Percentiles rank a stretch among this genome's conserved stretches.
Conservation (phyloP, 371 early-diverging fungal species). For the Rhizopus delemar region DNA sequence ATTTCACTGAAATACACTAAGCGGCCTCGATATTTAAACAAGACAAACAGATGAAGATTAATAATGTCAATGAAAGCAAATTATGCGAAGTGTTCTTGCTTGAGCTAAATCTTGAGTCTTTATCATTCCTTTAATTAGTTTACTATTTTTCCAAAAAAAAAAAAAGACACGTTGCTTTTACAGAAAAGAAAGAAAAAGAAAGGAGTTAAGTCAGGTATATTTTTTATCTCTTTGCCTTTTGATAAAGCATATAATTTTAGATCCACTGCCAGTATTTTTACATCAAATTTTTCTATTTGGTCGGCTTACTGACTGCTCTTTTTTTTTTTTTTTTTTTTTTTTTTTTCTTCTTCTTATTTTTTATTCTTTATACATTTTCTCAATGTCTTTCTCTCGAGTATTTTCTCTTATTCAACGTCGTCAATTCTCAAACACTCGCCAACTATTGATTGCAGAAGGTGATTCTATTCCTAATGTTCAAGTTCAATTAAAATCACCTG, state of each 20-base stretch:
- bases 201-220: too few relatives aligned
- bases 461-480: constrained; percentile 38
- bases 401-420: constrained; percentile 23
- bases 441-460: constrained; percentile 33
- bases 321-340: not conserved
- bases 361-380: not conserved
- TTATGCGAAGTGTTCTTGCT: not conserved
- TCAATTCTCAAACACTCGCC: constrained; percentile 21
- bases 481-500: constrained; percentile 49
- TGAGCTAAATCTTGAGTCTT: too few relatives aligned
- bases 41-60: too few relatives aligned
- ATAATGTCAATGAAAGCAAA: not conserved
- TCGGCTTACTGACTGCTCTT: not conserved
- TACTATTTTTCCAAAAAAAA: too few relatives aligned
- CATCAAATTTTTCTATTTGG: too few relatives aligned
- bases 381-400: constrained; percentile 2
- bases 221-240: too few relatives aligned
- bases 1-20: too few relatives aligned
- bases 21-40: too few relatives aligned
- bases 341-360: not conserved
- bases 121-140: not conserved
- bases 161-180: too few relatives aligned
- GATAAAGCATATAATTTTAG: too few relatives aligned
- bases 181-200: too few relatives aligned
- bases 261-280: too few relatives aligned